Evolutionary conservation across 192 early-diverging fungal species (phyloP).

Genomic region (Spizellomyces punctatus): DNA sequence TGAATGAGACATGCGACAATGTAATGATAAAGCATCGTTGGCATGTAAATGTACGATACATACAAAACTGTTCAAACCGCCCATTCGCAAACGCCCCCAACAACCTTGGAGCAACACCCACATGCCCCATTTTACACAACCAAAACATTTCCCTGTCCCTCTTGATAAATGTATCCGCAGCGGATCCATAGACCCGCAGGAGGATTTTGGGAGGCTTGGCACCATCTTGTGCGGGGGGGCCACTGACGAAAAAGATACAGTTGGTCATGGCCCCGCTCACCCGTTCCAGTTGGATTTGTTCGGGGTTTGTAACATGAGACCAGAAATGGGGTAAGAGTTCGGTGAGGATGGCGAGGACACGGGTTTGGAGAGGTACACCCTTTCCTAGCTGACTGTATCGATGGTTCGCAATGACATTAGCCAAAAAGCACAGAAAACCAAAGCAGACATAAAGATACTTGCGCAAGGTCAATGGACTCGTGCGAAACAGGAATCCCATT

Average conservation of each 20-base stretch:
- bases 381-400: background rate
- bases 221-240: constrained; percentile 21
- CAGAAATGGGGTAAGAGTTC: constrained; percentile 25
- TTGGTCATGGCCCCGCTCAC: constrained; percentile 78
- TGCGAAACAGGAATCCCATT: constrained; percentile 6
- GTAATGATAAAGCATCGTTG: background rate
- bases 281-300: constrained; percentile 43
- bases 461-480: background rate
- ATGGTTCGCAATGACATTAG: background rate
- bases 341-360: constrained; percentile 17
- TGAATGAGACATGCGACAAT: background rate
- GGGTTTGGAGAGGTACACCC: constrained; percentile 4
- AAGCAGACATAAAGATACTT: background rate
- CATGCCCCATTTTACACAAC: constrained; percentile 66
- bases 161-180: constrained; percentile 76
- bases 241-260: constrained; percentile 40
- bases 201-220: constrained; percentile 18
- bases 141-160: constrained; percentile 81
- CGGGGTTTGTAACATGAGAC: constrained; percentile 16
- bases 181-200: constrained; percentile 78
- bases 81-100: constrained; percentile 83
- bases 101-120: constrained; percentile 75
- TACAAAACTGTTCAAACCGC: constrained; percentile 76
- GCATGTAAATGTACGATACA: background rate
- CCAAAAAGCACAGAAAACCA: background rate